Percentiles rank a stretch among this genome's conserved stretches.
Conservation (phyloP, 441 rosid species). For the Corymbia calophylla region DNA sequence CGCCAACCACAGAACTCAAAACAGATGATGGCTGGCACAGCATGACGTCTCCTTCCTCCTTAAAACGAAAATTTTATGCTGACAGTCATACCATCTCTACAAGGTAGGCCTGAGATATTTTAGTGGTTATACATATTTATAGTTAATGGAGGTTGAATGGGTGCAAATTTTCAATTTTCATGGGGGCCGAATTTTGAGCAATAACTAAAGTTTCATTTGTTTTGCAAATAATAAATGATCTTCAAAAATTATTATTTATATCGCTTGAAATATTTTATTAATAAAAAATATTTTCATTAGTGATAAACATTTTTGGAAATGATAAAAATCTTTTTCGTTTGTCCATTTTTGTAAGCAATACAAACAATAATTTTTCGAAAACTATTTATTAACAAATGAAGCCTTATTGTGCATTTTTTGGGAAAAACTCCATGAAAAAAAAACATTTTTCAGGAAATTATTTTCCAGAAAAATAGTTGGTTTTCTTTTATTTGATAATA, state of each 20-base stretch:
- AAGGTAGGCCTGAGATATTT: neutral
- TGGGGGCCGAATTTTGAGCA: neutral
- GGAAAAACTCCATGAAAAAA: too few relatives aligned
- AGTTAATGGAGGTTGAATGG: neutral
- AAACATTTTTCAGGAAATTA: too few relatives aligned
- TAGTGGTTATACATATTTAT: neutral
- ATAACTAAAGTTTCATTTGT: neutral
- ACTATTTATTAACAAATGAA: neutral
- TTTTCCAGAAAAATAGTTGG: too few relatives aligned
- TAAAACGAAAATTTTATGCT: neutral
- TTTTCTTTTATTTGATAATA: too few relatives aligned
- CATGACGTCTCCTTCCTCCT: neutral
- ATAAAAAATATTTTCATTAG: neutral
- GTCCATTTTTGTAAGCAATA: neutral
- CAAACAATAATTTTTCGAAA: neutral
- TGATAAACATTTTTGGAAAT: accelerated
- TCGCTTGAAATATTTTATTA: neutral
- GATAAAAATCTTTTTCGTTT: neutral
- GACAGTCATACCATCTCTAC: neutral
- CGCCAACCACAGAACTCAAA: neutral
- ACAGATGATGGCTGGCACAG: neutral
- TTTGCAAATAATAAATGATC: neutral
- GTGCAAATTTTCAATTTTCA: neutral
- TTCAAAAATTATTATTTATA: neutral
- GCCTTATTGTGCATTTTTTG: too few relatives aligned